Percentiles rank a stretch among this genome's conserved stretches.
Conservation (phyloP, 352 stramenopile species). For the Pythium biforme region DNA sequence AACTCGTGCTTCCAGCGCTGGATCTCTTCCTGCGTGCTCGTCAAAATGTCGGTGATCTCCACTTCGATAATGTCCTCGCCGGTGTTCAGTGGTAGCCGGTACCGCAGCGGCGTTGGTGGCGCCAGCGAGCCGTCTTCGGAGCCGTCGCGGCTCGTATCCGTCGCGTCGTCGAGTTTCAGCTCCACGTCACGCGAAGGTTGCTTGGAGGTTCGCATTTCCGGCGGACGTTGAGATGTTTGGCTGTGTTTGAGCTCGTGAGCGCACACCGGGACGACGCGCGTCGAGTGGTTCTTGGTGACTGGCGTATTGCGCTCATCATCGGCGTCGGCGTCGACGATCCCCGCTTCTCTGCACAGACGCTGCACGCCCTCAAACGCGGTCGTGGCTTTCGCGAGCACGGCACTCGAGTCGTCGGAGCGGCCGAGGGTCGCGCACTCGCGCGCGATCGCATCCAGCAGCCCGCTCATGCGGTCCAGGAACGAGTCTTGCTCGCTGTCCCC, state of each 20-base stretch:
- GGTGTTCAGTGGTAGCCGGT: slow-evolving; percentile 1
- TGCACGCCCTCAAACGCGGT: slow-evolving; percentile 24
- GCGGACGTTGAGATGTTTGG: neutral
- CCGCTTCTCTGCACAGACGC: slow-evolving; percentile 25
- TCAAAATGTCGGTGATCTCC: slow-evolving; percentile 28
- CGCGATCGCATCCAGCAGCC: slow-evolving; percentile 17
- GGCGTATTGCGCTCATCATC: neutral
- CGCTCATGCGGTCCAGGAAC: slow-evolving; percentile 24
- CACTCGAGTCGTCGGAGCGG: slow-evolving; percentile 6
- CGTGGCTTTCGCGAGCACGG: slow-evolving; percentile 15
- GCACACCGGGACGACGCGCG: slow-evolving; percentile 9
- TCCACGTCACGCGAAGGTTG: neutral
- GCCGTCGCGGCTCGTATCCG: neutral
- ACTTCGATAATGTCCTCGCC: slow-evolving; percentile 30
- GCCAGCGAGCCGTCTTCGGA: slow-evolving; percentile 14
- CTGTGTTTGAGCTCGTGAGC: slow-evolving; percentile 1
- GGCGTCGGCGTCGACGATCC: slow-evolving; percentile 13
- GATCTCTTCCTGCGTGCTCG: slow-evolving; percentile 25
- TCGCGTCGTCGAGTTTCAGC: neutral
- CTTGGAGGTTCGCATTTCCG: neutral
- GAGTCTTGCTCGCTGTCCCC: slow-evolving; percentile 17
- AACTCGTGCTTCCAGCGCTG: slow-evolving; percentile 31
- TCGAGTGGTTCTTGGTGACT: slow-evolving; percentile 1
- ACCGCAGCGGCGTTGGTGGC: neutral
- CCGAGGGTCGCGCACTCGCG: slow-evolving; percentile 23